These are phyloP conservation scores for Leishmania martiniquensis DNA, from an alignment of 208 protist species.

Conservation along the genomic window DNA sequence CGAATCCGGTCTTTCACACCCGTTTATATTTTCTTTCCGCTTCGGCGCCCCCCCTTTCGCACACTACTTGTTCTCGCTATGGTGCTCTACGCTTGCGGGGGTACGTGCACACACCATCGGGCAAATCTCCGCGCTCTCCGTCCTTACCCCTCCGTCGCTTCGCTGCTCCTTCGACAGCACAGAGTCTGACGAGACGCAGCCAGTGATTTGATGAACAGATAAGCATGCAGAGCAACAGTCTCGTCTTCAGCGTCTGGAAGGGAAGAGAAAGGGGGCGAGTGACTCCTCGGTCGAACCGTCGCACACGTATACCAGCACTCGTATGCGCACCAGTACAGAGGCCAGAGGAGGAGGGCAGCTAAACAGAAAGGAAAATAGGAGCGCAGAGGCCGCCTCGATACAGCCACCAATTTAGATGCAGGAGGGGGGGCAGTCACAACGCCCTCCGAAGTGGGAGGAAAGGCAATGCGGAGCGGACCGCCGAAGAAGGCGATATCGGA, in stretches of 20 bases:
- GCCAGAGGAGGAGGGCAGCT: not conserved
- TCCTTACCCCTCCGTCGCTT: not conserved
- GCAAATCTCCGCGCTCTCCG: not conserved
- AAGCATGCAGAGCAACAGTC: not conserved
- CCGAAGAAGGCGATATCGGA: too few relatives aligned
- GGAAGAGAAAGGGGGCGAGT: not conserved
- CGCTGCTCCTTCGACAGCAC: not conserved
- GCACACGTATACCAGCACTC: not conserved
- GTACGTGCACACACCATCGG: not conserved
- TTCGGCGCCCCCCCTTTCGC: too few relatives aligned
- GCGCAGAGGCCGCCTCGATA: not conserved
- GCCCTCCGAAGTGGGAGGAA: not conserved
- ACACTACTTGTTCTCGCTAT: too few relatives aligned
- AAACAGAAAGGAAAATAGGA: not conserved
- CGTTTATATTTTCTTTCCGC: too few relatives aligned
- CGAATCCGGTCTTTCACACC: too few relatives aligned
- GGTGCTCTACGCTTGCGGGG: not conserved
- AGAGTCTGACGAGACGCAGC: not conserved
- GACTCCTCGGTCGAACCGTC: not conserved
- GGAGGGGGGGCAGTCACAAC: not conserved
- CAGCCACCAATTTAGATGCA: not conserved
- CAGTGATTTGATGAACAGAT: not conserved
- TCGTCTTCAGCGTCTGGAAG: not conserved
- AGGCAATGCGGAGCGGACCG: too few relatives aligned
- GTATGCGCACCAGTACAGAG: not conserved